Evolutionary conservation across 2,329 filamentous ascomycete species (phyloP).

Genomic region (Leptoxyphium fumago): DNA sequence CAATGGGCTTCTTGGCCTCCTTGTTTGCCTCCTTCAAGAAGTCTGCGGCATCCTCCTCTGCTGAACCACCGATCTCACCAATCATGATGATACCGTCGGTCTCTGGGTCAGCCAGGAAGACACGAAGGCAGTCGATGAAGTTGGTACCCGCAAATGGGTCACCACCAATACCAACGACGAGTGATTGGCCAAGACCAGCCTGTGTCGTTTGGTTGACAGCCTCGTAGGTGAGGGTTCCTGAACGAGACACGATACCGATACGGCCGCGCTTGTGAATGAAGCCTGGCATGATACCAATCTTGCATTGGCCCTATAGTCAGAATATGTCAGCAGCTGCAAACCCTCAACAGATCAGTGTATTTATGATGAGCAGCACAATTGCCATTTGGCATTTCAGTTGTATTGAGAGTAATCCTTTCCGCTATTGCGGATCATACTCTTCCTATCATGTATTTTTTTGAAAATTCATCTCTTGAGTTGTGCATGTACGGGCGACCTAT

Average conservation of each 20-base stretch:
- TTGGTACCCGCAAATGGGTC: conserved; percentile 98
- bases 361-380: no score
- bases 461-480: conserved; percentile 12
- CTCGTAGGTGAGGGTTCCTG: conserved; percentile 97
- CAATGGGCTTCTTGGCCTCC: conserved; percentile 74
- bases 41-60: conserved; percentile 95
- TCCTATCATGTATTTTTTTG: conserved; percentile 23
- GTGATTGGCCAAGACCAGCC: conserved; percentile 89
- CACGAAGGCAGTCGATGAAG: conserved; percentile 97
- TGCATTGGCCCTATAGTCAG: conserved; percentile 68
- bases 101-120: conserved; percentile 90
- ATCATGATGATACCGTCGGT: conserved; percentile 99
- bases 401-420: neutral
- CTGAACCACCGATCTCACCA: conserved; percentile 93
- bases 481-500: neutral
- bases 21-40: conserved; percentile 90
- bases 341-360: no score
- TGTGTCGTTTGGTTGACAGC: conserved; percentile 99
- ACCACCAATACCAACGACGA: conserved; percentile 95
- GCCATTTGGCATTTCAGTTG: no score
- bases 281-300: conserved; percentile 99
- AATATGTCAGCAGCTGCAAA: neutral
- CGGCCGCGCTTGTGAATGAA: conserved; percentile 99
- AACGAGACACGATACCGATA: conserved; percentile 96
- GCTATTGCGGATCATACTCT: conserved; percentile 21